Evolutionary conservation across 805 yeast species (phyloP), one percentile per base, ranked within the genome.

Genomic region (Barnettozyma sp.): DNA sequence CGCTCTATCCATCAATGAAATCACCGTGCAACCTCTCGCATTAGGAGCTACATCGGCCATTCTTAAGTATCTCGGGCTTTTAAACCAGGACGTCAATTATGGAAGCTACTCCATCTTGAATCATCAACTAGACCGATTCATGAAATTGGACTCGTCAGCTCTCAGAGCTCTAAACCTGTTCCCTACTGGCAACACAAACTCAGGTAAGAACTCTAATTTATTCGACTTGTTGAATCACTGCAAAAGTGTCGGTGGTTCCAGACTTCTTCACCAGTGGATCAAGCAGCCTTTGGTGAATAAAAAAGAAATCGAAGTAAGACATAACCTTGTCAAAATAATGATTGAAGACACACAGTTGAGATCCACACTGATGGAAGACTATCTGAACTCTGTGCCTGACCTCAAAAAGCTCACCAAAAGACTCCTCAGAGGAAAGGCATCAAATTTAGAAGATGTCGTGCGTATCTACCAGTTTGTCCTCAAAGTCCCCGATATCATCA

Each of bases 91-190:
- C 36, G 55, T 72, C 7, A 70, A 73, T 40, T 62, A 68, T 26
- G 82, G 82, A 13, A 58, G 67, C 12, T 77, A 68, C 46, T 60
- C 70, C 15, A 60, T 92, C 18, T 71, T 71, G 20, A 71, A 72
- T 44, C 90, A 88, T 56, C 78, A 79, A 39, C 66, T 90, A 33
- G 65, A 74, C n/a, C 78, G 82, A 44, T 88, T 69, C 56, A 85
- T 92, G 94, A 82, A 84, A 51, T 68, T 92, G 33, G 99, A 92
- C 54, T 76, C 90, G 6, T 78, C 97, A 1, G 95, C 97, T 0
- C 75, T 88, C 36, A 77, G 77, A 39, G 95, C 97, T 0, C 65
- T 92, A 41, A 90, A 90, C 54, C 65, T 92, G 19, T 85, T 88
- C 62, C 94, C 97, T 9, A 45, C 50, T 11, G 45, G 44, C 7